Evolutionary conservation across 306 rosid genomes (phyloP).

Genomic region (Medicago ruthenica): DNA sequence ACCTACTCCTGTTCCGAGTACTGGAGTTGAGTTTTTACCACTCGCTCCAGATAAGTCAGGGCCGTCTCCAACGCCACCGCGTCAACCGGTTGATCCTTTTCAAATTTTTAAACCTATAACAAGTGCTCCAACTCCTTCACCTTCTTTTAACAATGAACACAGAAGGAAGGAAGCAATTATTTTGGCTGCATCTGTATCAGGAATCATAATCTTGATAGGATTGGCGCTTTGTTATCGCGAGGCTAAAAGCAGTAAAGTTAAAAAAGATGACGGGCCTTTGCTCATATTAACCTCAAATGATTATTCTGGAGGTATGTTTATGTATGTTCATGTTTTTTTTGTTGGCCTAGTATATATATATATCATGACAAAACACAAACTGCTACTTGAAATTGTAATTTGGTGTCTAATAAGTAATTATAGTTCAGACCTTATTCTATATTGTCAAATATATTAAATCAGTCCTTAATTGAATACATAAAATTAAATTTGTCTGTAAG

Average conservation of each 20-base stretch:
- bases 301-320: conserved; percentile 59
- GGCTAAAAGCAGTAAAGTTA: conserved; percentile 29
- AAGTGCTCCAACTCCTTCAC: conserved; percentile 17
- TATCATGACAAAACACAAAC: too few species aligned
- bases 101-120: not conserved
- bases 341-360: too few species aligned
- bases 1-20: conserved; percentile 4
- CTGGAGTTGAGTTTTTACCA: not conserved
- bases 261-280: conserved; percentile 60
- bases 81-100: not conserved
- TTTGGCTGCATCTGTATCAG: conserved; percentile 44
- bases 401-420: too few species aligned
- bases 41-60: conserved; percentile 20
- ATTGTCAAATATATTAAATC: too few species aligned
- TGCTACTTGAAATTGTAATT: too few species aligned
- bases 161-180: not conserved
- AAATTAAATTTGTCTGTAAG: too few species aligned
- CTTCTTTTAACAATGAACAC: conserved; percentile 5
- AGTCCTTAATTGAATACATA: too few species aligned
- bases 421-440: too few species aligned
- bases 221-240: conserved; percentile 52
- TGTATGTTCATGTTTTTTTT: conserved; percentile 17
- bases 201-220: conserved; percentile 39
- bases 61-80: conserved; percentile 27
- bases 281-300: conserved; percentile 53